These are phyloP conservation scores for Cladosporium colombiae DNA, from an alignment of 2,329 filamentous ascomycete genomes.

Conservation along the genomic window DNA sequence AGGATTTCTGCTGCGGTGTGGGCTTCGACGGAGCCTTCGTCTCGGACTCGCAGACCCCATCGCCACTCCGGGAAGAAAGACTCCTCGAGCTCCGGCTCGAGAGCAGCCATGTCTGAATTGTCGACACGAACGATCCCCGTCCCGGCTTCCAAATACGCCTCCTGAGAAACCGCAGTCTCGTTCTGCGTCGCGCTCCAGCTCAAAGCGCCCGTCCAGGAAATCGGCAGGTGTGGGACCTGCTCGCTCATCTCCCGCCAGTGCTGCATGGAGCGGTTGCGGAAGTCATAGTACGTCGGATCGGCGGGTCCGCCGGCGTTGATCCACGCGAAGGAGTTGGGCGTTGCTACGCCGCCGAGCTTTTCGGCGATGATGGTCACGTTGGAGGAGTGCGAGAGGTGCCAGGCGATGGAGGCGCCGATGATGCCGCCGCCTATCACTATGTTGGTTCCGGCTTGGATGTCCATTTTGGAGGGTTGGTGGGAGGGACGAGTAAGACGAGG, in stretches of 20 bases:
- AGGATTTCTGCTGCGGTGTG: background rate
- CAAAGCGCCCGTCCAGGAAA: background rate
- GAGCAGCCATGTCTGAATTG: background rate
- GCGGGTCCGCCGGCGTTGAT: constrained; percentile 1
- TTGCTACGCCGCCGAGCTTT: constrained; percentile 12
- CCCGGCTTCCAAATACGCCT: background rate
- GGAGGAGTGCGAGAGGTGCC: constrained; percentile 3
- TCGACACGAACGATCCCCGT: background rate
- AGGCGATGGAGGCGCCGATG: constrained; percentile 8
- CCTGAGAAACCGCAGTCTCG: background rate
- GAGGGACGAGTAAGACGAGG: background rate
- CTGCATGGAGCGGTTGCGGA: constrained; percentile 16
- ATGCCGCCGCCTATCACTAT: constrained; percentile 18
- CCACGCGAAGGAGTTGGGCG: constrained; percentile 13
- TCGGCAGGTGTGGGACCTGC: background rate
- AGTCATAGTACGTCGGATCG: constrained; percentile 6
- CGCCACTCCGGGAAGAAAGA: constrained; percentile 5
- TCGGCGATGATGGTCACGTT: constrained; percentile 15
- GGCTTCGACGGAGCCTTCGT: constrained; percentile 10
- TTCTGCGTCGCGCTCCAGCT: background rate
- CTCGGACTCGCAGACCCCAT: background rate
- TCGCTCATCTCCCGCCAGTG: constrained; percentile 8
- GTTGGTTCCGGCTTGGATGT: background rate
- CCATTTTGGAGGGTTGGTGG: background rate
- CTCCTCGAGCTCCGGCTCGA: background rate